Evolutionary conservation across 331 rosid species (phyloP), one percentile per base, ranked within the genome.

Genomic region (Saraca asoca): DNA sequence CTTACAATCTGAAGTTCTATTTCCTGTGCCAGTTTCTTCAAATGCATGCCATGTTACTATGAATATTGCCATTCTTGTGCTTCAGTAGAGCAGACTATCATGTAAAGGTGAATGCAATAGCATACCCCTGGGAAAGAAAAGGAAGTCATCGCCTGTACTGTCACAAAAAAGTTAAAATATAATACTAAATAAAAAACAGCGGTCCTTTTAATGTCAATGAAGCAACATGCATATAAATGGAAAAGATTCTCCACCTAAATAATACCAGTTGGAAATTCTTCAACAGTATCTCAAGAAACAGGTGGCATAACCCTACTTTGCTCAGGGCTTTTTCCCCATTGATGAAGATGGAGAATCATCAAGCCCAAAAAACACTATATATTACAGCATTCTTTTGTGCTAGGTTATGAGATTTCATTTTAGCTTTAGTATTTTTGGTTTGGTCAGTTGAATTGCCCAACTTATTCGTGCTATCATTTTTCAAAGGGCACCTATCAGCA

Each of bases 291-390:
- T 65, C 61, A 73, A 66, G 85, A 69, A 39, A 73, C 53, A 43
- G 78, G 83, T 52, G 76, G 75, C 62, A 68, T 68, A 68, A 79
- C 89, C 71, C 76, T 86, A 80, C 83, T 78, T 71, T 80, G 79
- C 49, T 66, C 75, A 6, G 87, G 83, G 82, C 95, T n/a, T 86
- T 63, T 85, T 77, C 64, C 68, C 95, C 56, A 70, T 64, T 62
- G 91, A 88, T 42, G 88, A 91, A 51, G 85, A 72, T 64, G 98
- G 96, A n/a, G 96, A 88, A 76, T 69, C 72, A 43, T 84, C 89
- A 51, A 88, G 96, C 50, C 96, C 97, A n/a, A 65, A 91, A 91
- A 71, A 91, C 96, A 80, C 88, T 87, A 63, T 85, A 87, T 63
- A 91, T 78, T 37, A 85, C 90, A 33, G 85, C 88, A 67, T 82